Base-by-base conservation (phyloP, 2,329 filamentous ascomycete species). In the Aspergillus chevalieri region DNA sequence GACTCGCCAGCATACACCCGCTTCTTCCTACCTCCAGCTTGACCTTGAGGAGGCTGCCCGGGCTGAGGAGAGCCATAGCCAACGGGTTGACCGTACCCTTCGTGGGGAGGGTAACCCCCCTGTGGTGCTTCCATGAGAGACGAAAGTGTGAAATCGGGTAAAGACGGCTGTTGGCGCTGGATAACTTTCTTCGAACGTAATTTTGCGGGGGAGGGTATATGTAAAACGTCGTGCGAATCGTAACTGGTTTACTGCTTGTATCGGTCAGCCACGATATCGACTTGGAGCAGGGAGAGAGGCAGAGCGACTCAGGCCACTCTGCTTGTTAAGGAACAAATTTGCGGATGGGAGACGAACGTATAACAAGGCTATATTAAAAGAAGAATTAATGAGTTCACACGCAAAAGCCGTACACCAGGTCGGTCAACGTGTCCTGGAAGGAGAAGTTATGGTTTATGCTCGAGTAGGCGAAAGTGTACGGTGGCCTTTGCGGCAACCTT, bases 1-100 rank as follows among this genome's bases (percentile, higher is more conserved):
- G 92, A 92, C 70, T 94, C 87, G 50, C 89, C 89, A 48, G 93
- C 93, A 75, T 97, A 97, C 50, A 87, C 86, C 77, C 90, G 82
- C 81, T 95, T 95, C 82, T 95, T 96, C 77, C 62, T 68, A 41
- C 68, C 68, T 50, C 62, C 70, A 49, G 71, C 60, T 41, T 68
- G 65, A 41, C 54, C 60, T 34, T 67, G 66, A 44, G 59, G 56
- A 48, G 66, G 55, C 46, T 53, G 61, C 39, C 61, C 56, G 38
- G 65, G 65, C 47, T 61, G 63, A 43, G 67, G 71, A 64, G 71
- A 67, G 52, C 70, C 66, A 54, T 69, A 69, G 42, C 58, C 62
- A 49, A 53, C 61, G 44, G 67, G 65, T 57, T 74, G 73, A 49
- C 63, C 71, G 57, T 79, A 77, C 56, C 70, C 74, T 65, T 77